phyloP scores from a whole-genome alignment of 768 basidiomycete species.

The Calocera viscosa region DNA sequence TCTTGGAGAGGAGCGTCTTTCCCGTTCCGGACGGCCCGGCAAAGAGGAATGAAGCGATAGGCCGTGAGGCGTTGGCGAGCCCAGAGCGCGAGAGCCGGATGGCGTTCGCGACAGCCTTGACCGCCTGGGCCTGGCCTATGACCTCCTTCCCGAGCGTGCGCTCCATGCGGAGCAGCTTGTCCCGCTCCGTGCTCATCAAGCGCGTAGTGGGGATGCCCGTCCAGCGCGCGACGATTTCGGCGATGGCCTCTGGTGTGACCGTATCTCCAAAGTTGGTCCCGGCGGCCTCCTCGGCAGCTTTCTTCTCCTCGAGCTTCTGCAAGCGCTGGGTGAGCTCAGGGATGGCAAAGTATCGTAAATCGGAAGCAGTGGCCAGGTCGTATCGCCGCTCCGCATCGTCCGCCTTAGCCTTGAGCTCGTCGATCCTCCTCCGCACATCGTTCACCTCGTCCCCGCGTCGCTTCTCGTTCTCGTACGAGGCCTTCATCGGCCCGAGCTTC shows the following conservation, averaged over 20 bases:
- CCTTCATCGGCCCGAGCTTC: constrained; percentile 33
- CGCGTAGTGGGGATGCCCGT: constrained; percentile 88
- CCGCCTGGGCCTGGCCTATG: constrained; percentile 85
- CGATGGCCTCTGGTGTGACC: constrained; percentile 80
- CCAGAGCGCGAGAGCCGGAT: constrained; percentile 89
- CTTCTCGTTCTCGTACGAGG: constrained; percentile 37
- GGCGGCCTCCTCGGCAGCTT: constrained; percentile 31
- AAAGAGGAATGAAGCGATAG: constrained; percentile 88
- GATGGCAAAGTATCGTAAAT: constrained; percentile 73
- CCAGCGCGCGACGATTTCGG: constrained; percentile 72
- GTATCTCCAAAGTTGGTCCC: constrained; percentile 67
- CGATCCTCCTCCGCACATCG: constrained; percentile 57
- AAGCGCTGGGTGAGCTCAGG: constrained; percentile 65
- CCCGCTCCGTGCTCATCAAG: constrained; percentile 74
- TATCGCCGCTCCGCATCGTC: constrained; percentile 83
- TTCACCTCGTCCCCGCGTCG: constrained; percentile 56
- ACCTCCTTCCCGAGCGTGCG: constrained; percentile 58
- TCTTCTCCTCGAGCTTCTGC: constrained; percentile 38
- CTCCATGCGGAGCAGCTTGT: constrained; percentile 90
- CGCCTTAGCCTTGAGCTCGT: constrained; percentile 71
- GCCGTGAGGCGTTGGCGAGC: constrained; percentile 73
- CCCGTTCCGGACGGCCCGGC: constrained; percentile 80
- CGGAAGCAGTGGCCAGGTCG: constrained; percentile 70
- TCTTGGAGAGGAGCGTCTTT: constrained; percentile 85
- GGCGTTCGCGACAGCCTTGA: constrained; percentile 74